Evolutionary conservation across 352 stramenopile species (phyloP), one percentile per base, ranked within the genome.

Genomic region (Globisporangium rhizosaccharum): DNA sequence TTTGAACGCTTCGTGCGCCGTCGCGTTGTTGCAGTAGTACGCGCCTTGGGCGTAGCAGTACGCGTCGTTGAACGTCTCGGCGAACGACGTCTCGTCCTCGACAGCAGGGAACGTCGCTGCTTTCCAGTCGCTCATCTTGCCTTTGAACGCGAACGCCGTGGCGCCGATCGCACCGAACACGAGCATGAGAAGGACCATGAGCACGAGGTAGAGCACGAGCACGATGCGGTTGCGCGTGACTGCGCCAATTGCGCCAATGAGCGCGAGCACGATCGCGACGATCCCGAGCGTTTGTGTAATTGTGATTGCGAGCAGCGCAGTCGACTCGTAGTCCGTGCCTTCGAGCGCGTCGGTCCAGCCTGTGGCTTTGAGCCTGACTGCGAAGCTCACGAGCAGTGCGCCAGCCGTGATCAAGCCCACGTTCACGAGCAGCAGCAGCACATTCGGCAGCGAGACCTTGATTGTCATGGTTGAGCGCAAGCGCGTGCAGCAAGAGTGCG

Each of bases 31-130:
- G 67, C 85, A 95, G 51, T 85, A 87, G 62, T 88, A 91, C 47
- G 85, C 85, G 26, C 82, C 83, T 48, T 93, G 82, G 0, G 82
- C 81, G 59, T 89, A 95, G 70, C 85, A 95, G 62, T 95, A 95
- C 51, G 83, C 70, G 53, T 92, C 66, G 52, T 92, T 92, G 46
- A 95, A 92, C 15, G 78, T 85, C 45, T 64, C 61, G 1, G 76
- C 79, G 59, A 95, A 66, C n/a, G 75, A 70, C 30, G 61, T 73
- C 67, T 95, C 85, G 17, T 71, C 61, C 1, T 72, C 56, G 0
- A 72, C 68, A 9, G 73, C 82, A 2, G 83, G 85, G 67, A 86
- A 95, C 39, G 59, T 47, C 1, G 57, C 59, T 14, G 64, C 48
- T n/a, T 85, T 61, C 80, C 82, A 95, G 41, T 73, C 65, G 30